Evolutionary conservation across 805 yeast species (phyloP).

Genomic region (Saturnispora kantuleensis): DNA sequence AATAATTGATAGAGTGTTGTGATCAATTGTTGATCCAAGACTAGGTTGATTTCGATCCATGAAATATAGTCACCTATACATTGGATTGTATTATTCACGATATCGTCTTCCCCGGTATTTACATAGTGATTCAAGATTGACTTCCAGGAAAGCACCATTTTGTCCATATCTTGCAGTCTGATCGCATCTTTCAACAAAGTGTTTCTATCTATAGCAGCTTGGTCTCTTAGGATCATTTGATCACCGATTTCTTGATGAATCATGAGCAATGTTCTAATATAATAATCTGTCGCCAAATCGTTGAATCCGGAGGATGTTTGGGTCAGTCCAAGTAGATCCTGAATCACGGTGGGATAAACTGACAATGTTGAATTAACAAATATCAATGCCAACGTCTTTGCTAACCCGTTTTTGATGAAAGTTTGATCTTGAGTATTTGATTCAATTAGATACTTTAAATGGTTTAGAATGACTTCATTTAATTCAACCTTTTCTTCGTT

Average conservation of each 20-base stretch:
- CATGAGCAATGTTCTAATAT: conserved; percentile 58
- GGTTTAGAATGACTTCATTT: conserved; percentile 39
- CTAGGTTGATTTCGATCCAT: conserved; percentile 81
- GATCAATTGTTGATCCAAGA: conserved; percentile 53
- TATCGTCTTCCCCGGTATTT: conserved; percentile 24
- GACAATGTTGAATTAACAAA: conserved; percentile 40
- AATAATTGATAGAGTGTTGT: conserved; percentile 50
- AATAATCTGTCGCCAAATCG: conserved; percentile 53
- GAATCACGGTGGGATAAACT: conserved; percentile 42
- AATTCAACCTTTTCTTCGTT: conserved; percentile 37
- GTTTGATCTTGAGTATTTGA: conserved; percentile 27
- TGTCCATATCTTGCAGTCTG: conserved; percentile 63
- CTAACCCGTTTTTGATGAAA: conserved; percentile 45
- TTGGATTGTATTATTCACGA: conserved; percentile 47
- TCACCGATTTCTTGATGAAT: conserved; percentile 93
- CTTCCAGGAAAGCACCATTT: conserved; percentile 60
- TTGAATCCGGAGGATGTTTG: conserved; percentile 24
- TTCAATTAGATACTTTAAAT: conserved; percentile 27
- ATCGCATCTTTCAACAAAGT: conserved; percentile 71
- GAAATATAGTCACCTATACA: conserved; percentile 80
- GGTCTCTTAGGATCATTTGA: conserved; percentile 66
- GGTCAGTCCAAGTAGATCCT: conserved; percentile 36
- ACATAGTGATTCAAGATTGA: conserved; percentile 31
- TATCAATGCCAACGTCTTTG: conserved; percentile 44
- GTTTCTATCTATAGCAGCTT: conserved; percentile 53